Evolutionary conservation across 2,329 filamentous ascomycete genomes (phyloP).

Genomic region (Didymellaceae sp.): DNA sequence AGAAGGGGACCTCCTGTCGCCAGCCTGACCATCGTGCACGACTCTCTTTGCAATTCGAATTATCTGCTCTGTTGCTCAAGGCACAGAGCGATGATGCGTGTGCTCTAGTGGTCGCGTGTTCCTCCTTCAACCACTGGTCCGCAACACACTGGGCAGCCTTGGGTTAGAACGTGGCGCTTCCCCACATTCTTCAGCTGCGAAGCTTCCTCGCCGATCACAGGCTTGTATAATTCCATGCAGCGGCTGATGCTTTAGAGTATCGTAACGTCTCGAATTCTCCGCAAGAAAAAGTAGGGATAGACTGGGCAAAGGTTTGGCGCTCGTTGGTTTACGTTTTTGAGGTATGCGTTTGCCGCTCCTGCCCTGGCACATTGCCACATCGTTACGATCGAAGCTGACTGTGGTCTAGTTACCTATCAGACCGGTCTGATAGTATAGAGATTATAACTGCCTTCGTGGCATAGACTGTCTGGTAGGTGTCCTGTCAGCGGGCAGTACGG

Average conservation of each 20-base stretch:
- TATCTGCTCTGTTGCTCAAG: constrained; percentile 38
- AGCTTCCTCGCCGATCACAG: constrained; percentile 38
- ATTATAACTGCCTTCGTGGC: constrained; percentile 26
- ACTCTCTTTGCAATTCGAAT: constrained; percentile 27
- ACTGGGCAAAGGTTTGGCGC: constrained; percentile 51
- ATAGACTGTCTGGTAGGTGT: constrained; percentile 39
- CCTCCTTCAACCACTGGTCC: constrained; percentile 34
- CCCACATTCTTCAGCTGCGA: constrained; percentile 44
- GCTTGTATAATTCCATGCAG: constrained; percentile 43
- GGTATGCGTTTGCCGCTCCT: constrained; percentile 34
- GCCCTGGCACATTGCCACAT: constrained; percentile 8
- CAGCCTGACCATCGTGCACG: constrained; percentile 32
- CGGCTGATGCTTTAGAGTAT: constrained; percentile 47
- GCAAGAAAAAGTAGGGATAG: constrained; percentile 52
- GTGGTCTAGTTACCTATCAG: constrained; percentile 35
- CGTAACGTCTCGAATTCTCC: constrained; percentile 44
- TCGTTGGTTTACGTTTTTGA: constrained; percentile 40
- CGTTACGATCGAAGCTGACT: constrained; percentile 30
- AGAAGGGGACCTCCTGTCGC: constrained; percentile 32
- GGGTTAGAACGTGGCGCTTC: constrained; percentile 48
- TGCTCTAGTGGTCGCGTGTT: constrained; percentile 43
- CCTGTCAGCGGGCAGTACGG: background rate
- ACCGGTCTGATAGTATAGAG: constrained; percentile 36
- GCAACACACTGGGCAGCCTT: constrained; percentile 40
- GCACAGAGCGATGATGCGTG: constrained; percentile 47